Conservation (phyloP, 2,329 filamentous ascomycete genomes). For the Xylariaceae sp. region DNA sequence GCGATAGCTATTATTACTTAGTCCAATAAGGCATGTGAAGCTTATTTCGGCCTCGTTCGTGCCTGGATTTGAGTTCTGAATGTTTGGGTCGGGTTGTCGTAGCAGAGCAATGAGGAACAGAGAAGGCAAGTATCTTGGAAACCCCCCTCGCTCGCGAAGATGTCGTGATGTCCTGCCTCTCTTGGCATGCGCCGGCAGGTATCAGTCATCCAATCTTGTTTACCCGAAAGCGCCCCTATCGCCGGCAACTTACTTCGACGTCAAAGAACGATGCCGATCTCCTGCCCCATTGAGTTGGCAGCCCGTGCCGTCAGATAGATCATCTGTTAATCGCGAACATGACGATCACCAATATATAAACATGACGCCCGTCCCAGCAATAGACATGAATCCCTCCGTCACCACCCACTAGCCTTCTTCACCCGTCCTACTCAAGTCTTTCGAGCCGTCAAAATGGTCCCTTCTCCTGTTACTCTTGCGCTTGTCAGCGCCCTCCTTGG, state of each 20-base stretch:
- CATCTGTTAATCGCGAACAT: not conserved
- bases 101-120: slow-evolving; percentile 4
- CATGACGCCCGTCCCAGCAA: slow-evolving; percentile 1
- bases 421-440: not conserved
- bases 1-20: slow-evolving; percentile 1
- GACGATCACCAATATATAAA: slow-evolving; percentile 17
- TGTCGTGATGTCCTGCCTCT: slow-evolving; percentile 23
- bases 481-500: slow-evolving; percentile 25
- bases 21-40: not conserved
- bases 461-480: slow-evolving; percentile 22
- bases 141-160: slow-evolving; percentile 2
- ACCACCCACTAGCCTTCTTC: slow-evolving; percentile 6
- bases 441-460: slow-evolving; percentile 24
- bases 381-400: slow-evolving; percentile 4
- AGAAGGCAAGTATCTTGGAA: not conserved
- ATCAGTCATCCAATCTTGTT: slow-evolving; percentile 1
- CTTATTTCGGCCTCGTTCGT: slow-evolving; percentile 7
- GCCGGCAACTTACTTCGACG: not conserved
- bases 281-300: slow-evolving; percentile 19
- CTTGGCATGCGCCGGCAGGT: slow-evolving; percentile 24
- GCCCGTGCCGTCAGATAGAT: slow-evolving; percentile 4
- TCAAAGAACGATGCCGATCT: slow-evolving; percentile 16
- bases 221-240: slow-evolving; percentile 17
- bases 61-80: slow-evolving; percentile 3
- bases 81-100: slow-evolving; percentile 10